Evolutionary conservation across 1,284 basidiomycete genomes (phyloP).

Genomic region (Inonotus hispidus): DNA sequence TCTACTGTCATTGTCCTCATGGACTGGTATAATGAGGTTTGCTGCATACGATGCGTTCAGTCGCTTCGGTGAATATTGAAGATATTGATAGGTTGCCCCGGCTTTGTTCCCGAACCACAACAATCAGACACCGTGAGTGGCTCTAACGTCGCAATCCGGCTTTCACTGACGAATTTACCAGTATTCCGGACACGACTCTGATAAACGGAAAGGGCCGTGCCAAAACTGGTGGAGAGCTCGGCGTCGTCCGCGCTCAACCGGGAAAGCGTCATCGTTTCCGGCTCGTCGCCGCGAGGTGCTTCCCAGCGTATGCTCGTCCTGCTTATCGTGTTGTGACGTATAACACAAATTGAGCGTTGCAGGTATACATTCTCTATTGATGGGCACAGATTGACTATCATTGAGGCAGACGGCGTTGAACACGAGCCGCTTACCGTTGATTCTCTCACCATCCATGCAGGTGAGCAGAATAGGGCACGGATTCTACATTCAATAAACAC

Average conservation of each 20-base stretch:
- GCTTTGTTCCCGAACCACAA: constrained; percentile 11
- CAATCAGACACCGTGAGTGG: constrained; percentile 20
- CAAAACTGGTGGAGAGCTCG: constrained; percentile 28
- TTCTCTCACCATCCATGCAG: constrained; percentile 27
- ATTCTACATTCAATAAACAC: neutral
- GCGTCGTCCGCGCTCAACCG: constrained; percentile 31
- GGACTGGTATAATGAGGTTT: constrained; percentile 19
- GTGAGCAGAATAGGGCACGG: neutral
- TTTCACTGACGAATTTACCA: neutral
- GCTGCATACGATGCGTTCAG: neutral
- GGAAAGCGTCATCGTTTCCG: constrained; percentile 34
- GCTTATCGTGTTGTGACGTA: constrained; percentile 33
- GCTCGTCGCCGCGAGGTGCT: constrained; percentile 37
- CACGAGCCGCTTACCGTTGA: constrained; percentile 29
- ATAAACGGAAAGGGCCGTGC: constrained; percentile 45
- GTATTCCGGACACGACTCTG: constrained; percentile 27
- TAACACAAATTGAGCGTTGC: neutral
- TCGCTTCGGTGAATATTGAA: neutral
- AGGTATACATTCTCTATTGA: constrained; percentile 20
- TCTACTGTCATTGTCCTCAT: constrained; percentile 14
- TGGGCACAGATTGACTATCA: constrained; percentile 26
- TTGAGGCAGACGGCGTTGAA: constrained; percentile 38
- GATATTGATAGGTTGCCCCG: neutral
- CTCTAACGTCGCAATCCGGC: constrained; percentile 7
- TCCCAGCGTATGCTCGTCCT: constrained; percentile 27